phyloP scores from a whole-genome alignment of 2,329 filamentous ascomycete genomes.

The Zymoseptoria brevis region DNA sequence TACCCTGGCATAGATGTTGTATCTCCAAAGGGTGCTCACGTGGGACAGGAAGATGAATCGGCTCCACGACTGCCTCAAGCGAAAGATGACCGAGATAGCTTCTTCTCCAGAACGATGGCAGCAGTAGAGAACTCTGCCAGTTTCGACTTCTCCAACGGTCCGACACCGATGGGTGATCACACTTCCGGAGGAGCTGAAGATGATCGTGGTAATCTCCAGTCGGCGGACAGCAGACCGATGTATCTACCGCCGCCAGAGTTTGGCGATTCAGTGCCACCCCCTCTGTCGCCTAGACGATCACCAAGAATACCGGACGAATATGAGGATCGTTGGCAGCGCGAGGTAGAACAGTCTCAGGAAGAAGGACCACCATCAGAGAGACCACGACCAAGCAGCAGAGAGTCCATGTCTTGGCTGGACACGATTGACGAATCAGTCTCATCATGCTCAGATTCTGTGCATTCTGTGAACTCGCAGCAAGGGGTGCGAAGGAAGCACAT shows the following conservation, averaged over 20 bases:
- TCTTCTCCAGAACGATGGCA: slow-evolving; percentile 23
- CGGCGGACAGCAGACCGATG: slow-evolving; percentile 6
- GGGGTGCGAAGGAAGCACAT: slow-evolving; percentile 62
- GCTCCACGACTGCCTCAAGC: slow-evolving; percentile 26
- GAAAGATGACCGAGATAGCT: slow-evolving; percentile 22
- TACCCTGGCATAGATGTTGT: slow-evolving; percentile 23
- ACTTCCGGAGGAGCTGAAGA: slow-evolving; percentile 3
- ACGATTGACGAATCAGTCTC: slow-evolving; percentile 75
- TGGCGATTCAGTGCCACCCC: slow-evolving; percentile 56
- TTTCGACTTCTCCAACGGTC: slow-evolving; percentile 5
- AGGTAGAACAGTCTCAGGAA: slow-evolving; percentile 3
- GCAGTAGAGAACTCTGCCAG: slow-evolving; percentile 19
- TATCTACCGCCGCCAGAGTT: slow-evolving; percentile 29
- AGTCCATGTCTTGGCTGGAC: slow-evolving; percentile 36
- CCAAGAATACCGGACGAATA: neutral
- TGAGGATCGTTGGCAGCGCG: slow-evolving; percentile 32
- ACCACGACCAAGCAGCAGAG: slow-evolving; percentile 15
- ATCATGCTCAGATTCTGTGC: slow-evolving; percentile 66
- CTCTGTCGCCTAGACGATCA: slow-evolving; percentile 56
- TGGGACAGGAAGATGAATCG: slow-evolving; percentile 32
- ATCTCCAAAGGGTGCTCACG: slow-evolving; percentile 19
- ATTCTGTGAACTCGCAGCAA: slow-evolving; percentile 64
- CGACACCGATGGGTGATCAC: neutral
- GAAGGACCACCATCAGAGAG: slow-evolving; percentile 1
- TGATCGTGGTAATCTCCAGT: slow-evolving; percentile 2